Evolutionary conservation across 345 rosid species (phyloP), one percentile per base, ranked within the genome.

Genomic region (Sonneratia alba): DNA sequence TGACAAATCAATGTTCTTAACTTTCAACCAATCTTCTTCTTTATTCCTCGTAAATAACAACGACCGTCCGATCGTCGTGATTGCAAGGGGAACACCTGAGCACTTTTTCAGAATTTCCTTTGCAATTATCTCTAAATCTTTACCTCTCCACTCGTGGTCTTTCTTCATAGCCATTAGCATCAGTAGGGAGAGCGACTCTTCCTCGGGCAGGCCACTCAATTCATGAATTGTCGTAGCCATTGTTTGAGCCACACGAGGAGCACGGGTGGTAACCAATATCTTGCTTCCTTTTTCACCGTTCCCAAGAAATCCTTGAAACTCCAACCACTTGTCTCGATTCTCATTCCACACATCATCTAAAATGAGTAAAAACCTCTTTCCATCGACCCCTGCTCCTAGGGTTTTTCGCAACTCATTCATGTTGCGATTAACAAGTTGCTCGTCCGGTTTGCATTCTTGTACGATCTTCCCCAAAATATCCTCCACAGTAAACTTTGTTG

Each of bases 1-100:
- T 3, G 66, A 45, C 57, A 72, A 32, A 10, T 69, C 70, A 1
- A 32, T 37, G 37, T 66, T 18, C 6, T 18, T 8, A 19, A 77
- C 56, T 19, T 34, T 2, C n/a, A 27, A 36, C 80, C 83, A 76
- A 2, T 71, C 77, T 2, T 22, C 36, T 66, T 56, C 65, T 1
- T 53, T 18, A 10, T 42, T 0, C 9, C 6, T 45, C 1, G 0
- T 27, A 27, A 27, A 22, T 13, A 40, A 0, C 3, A 22, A 16
- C 32, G 5, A 45, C 0, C 66, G 4, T 7, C 73, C 73, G 34
- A 14, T 0, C 3, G 40, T 57, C 47, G 9, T 40, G 19, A 61
- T 0, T 2, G 51, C 27, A n/a, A 71, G 27, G 15, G 74, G 74
- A 36, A 71, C 74, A 0, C 68, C 74, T 5, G 0, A 4, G 0